Evolutionary conservation across 345 rosid genomes (phyloP).

Genomic region (Populus alba): DNA sequence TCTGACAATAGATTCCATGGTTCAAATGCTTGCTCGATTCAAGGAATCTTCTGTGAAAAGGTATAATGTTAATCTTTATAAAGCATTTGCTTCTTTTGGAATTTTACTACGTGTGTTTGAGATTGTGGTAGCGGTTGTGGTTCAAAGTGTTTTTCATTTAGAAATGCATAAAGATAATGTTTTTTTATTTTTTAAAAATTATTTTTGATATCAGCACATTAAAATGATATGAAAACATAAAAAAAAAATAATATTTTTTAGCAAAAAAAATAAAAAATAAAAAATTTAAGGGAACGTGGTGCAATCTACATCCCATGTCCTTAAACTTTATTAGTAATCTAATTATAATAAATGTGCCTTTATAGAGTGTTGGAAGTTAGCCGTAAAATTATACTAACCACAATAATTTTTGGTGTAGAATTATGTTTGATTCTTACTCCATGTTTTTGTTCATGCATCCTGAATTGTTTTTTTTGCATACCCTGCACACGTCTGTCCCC

Average conservation of each 20-base stretch:
- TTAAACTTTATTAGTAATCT: neutral
- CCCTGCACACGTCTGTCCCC: neutral
- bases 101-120: neutral
- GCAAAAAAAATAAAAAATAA: too few species aligned
- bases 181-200: too few species aligned
- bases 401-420: neutral
- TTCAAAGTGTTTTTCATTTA: too few species aligned
- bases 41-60: constrained; percentile 78
- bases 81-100: neutral
- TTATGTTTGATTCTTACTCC: neutral
- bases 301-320: too few species aligned
- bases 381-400: neutral
- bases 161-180: too few species aligned
- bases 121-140: too few species aligned
- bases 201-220: too few species aligned
- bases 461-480: neutral
- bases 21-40: constrained; percentile 89
- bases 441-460: neutral
- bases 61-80: constrained; percentile 26
- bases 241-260: too few species aligned
- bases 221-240: too few species aligned
- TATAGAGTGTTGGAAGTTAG: neutral
- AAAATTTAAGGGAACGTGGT: too few species aligned
- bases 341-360: neutral
- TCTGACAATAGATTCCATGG: constrained; percentile 82